Evolutionary conservation across 176 grass and related monocot genomes (phyloP).

Genomic region (Rhynchospora pubera): DNA sequence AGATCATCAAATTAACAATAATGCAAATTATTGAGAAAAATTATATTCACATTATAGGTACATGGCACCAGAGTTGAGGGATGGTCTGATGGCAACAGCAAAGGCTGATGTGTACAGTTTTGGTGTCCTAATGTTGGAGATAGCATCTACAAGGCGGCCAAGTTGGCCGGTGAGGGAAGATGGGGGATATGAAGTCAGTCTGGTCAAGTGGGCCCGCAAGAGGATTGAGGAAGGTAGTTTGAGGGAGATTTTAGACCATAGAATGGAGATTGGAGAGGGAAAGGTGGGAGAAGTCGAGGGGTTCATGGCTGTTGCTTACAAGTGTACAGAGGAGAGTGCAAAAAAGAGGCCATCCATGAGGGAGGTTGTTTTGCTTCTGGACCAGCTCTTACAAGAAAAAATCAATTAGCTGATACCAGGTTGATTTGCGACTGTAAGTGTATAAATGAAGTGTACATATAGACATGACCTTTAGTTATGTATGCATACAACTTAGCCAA

Average conservation of each 20-base stretch:
- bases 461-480: not conserved
- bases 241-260: slow-evolving; percentile 35
- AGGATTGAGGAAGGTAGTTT: slow-evolving; percentile 18
- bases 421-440: not conserved
- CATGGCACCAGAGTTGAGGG: slow-evolving; percentile 58
- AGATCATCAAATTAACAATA: not conserved
- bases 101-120: slow-evolving; percentile 79
- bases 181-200: slow-evolving; percentile 27
- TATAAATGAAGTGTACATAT: not conserved
- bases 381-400: slow-evolving; percentile 18
- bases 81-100: slow-evolving; percentile 28
- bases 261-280: slow-evolving; percentile 23
- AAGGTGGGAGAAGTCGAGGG: slow-evolving; percentile 19
- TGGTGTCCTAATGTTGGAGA: slow-evolving; percentile 57
- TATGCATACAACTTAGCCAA: not conserved
- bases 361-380: slow-evolving; percentile 28
- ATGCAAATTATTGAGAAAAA: not conserved
- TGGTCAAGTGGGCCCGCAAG: slow-evolving; percentile 41
- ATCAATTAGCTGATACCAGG: not conserved
- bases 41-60: slow-evolving; percentile 36
- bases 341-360: slow-evolving; percentile 43
- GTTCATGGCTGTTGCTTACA: slow-evolving; percentile 30
- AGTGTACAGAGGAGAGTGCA: slow-evolving; percentile 20
- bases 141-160: slow-evolving; percentile 39
- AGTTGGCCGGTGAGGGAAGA: slow-evolving; percentile 35